Evolutionary conservation across 2,329 filamentous ascomycete species (phyloP), one percentile per base, ranked within the genome.

Genomic region (Xylariomycetidae sp.): DNA sequence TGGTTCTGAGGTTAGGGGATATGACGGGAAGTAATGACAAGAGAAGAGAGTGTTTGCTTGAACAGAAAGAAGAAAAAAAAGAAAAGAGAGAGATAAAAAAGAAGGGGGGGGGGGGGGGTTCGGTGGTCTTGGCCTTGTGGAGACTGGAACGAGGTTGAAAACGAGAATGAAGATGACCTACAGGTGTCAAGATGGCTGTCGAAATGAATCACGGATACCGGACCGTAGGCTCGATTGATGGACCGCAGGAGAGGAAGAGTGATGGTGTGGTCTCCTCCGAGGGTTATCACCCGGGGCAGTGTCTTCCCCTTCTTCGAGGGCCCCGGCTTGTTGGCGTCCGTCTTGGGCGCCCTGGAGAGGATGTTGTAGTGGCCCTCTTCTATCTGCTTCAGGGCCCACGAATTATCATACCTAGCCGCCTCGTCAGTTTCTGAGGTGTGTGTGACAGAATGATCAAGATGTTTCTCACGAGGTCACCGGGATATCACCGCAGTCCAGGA

Each of bases 401-500:
- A 72, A 55, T 92, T 92, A 59, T 94, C 87, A 48, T 89, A 89
- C 20, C 82, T 87, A n/a, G 10, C 6, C 10, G 6, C n/a, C 17
- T 14, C 4, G 3, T 38, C 14, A 45, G 35, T 31, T 17, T 28
- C 25, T 18, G n/a, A 31, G 8, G 13, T 6, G 23, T 14, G 6
- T 16, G 6, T 23, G 5, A 37, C 11, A 18, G n/a, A 25, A 3
- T 20, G n/a, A 2, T 16, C 15, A 20, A 16, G 5, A 3, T 13
- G 16, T n/a, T 18, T 59, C 78, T 62, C 69, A 88, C 77, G 84
- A 89, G 9, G 85, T 90, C 3, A 92, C 85, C 0, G 85, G 85
- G 30, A 90, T 86, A 54, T 92, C 85, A 40, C 86, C 86, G 54
- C 86, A 92, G 57, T 92, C 86, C 2, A 92, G 63, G 3, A 92